Percentiles rank a stretch among this genome's conserved stretches.
Evolutionary conservation across 257 asterid species (phyloP).

Genomic region (Penstemon eatonii): DNA sequence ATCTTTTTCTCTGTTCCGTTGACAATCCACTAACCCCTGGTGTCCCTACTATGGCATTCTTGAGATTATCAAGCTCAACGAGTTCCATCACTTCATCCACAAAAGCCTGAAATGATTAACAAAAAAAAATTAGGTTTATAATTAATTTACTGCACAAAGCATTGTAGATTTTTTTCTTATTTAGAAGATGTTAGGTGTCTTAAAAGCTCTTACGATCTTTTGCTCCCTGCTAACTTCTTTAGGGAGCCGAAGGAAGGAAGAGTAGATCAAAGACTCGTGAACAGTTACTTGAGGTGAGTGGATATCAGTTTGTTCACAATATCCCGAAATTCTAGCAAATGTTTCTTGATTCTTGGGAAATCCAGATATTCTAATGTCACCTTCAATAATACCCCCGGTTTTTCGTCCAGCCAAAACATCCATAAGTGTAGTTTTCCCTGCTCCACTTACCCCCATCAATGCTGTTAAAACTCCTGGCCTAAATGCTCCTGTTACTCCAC

Average conservation of each 20-base stretch:
- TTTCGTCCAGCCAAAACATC: constrained; percentile 50
- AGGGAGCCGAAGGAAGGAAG: constrained; percentile 43
- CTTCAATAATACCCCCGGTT: constrained; percentile 38
- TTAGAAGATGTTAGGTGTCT: no score
- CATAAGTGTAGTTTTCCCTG: constrained; percentile 47
- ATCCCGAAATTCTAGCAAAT: constrained; percentile 41
- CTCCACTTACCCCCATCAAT: constrained; percentile 49
- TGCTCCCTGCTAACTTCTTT: background rate
- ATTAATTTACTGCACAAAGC: background rate
- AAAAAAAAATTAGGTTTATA: background rate
- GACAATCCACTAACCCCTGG: constrained; percentile 37
- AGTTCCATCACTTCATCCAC: constrained; percentile 37
- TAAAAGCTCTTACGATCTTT: no score
- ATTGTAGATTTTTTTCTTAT: constrained; percentile 28
- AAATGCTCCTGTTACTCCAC: constrained; percentile 37
- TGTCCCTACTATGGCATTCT: constrained; percentile 30
- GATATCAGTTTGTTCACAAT: constrained; percentile 41
- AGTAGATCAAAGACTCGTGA: constrained; percentile 39
- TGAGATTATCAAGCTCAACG: constrained; percentile 42
- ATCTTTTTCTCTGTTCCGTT: constrained; percentile 38
- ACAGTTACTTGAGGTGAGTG: constrained; percentile 44
- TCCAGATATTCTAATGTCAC: constrained; percentile 40
- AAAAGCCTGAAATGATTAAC: constrained; percentile 24
- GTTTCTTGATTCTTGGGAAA: constrained; percentile 37
- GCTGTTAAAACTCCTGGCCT: constrained; percentile 42